Evolutionary conservation across 2,329 filamentous ascomycete species (phyloP), one percentile per base, ranked within the genome.

Genomic region (Drechslerella stenobrocha): DNA sequence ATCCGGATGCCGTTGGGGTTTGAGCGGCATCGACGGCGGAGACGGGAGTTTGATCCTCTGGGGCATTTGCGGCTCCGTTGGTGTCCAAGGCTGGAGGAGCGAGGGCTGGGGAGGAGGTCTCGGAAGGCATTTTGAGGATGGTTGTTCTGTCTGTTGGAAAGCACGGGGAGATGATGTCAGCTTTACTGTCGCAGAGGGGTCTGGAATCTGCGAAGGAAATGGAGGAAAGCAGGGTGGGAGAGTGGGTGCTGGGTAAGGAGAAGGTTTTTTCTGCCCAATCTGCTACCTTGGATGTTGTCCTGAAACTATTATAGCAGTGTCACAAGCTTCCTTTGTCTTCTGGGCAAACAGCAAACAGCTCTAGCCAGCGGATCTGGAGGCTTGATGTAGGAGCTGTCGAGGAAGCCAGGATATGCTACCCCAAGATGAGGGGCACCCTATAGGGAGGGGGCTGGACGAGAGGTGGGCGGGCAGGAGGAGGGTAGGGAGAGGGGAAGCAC

Each of bases 81-180:
- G 90, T 91, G 80, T 92, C 88, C 80, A 91, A 81, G 77, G 78
- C 76, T 70, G 73, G 88, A 85, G 77, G 89, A 81, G 77, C 83
- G 82, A 76, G 87, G 81, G 87, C 84, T 78, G 79, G 79, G 75
- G 80, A 76, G 73, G 80, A 76, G 77, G 80, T 78, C 78, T 82
- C 78, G 76, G 81, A 80, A 79, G 83, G 81, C 83, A 87, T 87
- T 78, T 79, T 82, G 75, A 73, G 48, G 63, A 53, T 22, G 23
- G 3, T 34, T 35, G 18, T 52, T 52, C 18, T 18, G 13, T 57
- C 48, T 26, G 28, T 28, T 28, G 40, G 23, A 20, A 34, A 37
- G n/a, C n/a, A n/a, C n/a, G n/a, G n/a, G n/a, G n/a, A n/a, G n/a
- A n/a, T n/a, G n/a, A n/a, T n/a, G n/a, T n/a, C n/a, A n/a, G n/a